A percentile compares a stretch with the other conserved stretches of the same genome.
These are phyloP conservation scores for Huntiella decipiens DNA, from an alignment of 2,329 filamentous ascomycete species.

Conservation along the genomic window DNA sequence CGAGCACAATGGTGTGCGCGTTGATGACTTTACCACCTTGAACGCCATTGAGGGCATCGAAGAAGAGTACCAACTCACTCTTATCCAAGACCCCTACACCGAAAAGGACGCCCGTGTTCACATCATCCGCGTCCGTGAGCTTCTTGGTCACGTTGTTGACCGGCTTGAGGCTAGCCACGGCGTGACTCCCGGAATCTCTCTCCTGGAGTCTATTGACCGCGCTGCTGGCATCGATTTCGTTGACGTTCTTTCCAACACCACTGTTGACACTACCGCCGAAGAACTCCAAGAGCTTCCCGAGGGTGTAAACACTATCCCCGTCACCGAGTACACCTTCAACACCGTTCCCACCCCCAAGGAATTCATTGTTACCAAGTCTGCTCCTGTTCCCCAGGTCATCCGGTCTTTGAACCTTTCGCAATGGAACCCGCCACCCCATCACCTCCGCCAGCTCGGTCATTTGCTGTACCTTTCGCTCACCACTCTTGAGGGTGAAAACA, in stretches of 20 bases:
- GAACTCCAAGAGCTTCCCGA: not conserved
- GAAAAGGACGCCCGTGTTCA: slow-evolving; percentile 97
- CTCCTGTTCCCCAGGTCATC: slow-evolving; percentile 67
- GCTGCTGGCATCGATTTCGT: slow-evolving; percentile 20
- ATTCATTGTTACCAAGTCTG: slow-evolving; percentile 48
- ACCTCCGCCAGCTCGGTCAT: slow-evolving; percentile 80
- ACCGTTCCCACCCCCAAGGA: slow-evolving; percentile 47
- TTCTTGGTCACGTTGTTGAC: slow-evolving; percentile 81
- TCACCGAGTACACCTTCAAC: slow-evolving; percentile 61
- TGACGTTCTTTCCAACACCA: slow-evolving; percentile 1
- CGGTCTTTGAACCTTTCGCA: slow-evolving; percentile 75
- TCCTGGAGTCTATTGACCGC: slow-evolving; percentile 58
- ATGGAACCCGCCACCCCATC: slow-evolving; percentile 91
- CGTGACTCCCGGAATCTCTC: slow-evolving; percentile 62
- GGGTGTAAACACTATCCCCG: slow-evolving; percentile 13
- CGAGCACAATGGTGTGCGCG: slow-evolving; percentile 67
- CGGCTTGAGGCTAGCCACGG: slow-evolving; percentile 75
- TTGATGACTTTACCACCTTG: slow-evolving; percentile 90
- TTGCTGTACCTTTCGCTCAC: slow-evolving; percentile 76
- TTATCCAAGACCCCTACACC: slow-evolving; percentile 91
- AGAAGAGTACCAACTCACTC: slow-evolving; percentile 54
- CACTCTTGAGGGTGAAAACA: slow-evolving; percentile 86
- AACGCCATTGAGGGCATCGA: slow-evolving; percentile 71
- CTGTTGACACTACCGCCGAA: not conserved
- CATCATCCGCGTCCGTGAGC: slow-evolving; percentile 71